Evolutionary conservation across 2,329 filamentous ascomycete genomes (phyloP).

Genomic region (Colletotrichum paranaense): DNA sequence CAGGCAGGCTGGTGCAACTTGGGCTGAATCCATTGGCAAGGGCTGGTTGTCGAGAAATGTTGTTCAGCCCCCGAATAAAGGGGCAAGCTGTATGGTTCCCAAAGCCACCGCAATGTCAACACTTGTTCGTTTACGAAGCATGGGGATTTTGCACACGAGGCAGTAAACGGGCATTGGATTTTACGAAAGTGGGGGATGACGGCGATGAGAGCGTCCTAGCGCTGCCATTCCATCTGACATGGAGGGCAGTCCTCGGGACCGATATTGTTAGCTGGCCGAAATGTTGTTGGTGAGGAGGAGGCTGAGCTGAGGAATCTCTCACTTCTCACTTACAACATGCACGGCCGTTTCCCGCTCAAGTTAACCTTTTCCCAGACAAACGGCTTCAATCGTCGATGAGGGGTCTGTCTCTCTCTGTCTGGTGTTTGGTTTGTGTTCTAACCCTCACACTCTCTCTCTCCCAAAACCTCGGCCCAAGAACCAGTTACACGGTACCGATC

Average conservation of each 20-base stretch:
- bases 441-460: background rate
- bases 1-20: slow-evolving; percentile 16
- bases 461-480: background rate
- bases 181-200: slow-evolving; percentile 17
- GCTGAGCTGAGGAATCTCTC: slow-evolving; percentile 17
- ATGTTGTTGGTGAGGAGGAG: background rate
- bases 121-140: slow-evolving; percentile 20
- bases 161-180: background rate
- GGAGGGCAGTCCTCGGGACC: slow-evolving; percentile 21
- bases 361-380: slow-evolving; percentile 5
- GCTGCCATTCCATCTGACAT: slow-evolving; percentile 4
- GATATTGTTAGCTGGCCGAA: slow-evolving; percentile 9
- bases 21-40: background rate
- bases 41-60: background rate
- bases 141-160: background rate
- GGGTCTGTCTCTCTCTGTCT: background rate
- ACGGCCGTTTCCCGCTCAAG: background rate
- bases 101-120: slow-evolving; percentile 30
- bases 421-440: background rate
- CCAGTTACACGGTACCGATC: background rate
- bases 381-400: slow-evolving; percentile 4
- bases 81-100: background rate
- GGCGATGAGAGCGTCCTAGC: slow-evolving; percentile 22
- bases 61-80: slow-evolving; percentile 2
- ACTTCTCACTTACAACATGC: slow-evolving; percentile 2